Conservation (phyloP, 345 rosid genomes). For the Triadica sebifera region DNA sequence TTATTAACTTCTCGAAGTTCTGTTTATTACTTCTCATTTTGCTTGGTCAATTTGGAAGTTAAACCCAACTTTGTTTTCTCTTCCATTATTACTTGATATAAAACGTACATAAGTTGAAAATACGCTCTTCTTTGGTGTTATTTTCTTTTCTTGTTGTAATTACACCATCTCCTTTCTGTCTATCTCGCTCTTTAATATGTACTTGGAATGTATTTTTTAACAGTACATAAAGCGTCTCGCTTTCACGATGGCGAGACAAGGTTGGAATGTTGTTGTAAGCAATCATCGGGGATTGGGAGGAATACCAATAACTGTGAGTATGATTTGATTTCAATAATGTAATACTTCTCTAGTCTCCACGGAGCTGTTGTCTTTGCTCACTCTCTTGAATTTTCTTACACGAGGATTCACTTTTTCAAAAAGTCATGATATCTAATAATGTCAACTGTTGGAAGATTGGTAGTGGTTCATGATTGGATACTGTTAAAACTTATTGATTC, state of each 20-base stretch:
- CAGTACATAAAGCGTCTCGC: constrained; percentile 45
- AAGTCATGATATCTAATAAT: not conserved
- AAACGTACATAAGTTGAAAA: no score
- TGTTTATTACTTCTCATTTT: not conserved
- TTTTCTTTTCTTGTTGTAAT: no score
- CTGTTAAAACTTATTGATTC: not conserved
- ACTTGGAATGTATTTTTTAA: not conserved
- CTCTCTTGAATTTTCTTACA: not conserved
- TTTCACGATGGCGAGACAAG: constrained; percentile 26
- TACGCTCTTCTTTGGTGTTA: not conserved
- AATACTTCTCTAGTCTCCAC: not conserved
- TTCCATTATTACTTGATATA: no score
- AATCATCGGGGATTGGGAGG: constrained; percentile 50
- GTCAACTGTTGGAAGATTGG: not conserved
- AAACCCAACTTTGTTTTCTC: not conserved
- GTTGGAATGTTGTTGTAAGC: constrained; percentile 42
- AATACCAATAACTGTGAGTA: constrained; percentile 39
- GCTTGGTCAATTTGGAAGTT: not conserved
- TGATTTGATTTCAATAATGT: no score
- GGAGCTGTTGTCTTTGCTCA: not conserved
- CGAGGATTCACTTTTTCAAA: not conserved
- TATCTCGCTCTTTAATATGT: constrained; percentile 1
- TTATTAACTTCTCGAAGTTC: not conserved
- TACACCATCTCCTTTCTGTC: no score
- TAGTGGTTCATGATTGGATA: not conserved